Evolutionary conservation across 352 stramenopile genomes (phyloP).

Genomic region (Phytopythium sindhum): DNA sequence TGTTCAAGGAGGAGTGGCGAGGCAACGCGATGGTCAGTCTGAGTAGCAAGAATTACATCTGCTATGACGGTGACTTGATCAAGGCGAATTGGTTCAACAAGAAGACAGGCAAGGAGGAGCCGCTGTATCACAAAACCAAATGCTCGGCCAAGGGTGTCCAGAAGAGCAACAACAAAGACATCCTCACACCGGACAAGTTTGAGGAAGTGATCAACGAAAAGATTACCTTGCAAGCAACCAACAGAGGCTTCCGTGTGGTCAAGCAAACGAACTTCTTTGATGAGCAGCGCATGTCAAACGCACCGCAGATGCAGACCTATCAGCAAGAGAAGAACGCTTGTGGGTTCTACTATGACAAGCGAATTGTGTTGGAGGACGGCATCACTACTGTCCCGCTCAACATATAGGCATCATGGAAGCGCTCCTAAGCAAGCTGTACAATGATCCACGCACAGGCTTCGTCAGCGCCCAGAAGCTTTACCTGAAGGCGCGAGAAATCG

Average conservation of each 20-base stretch:
- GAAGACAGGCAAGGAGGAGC: no score
- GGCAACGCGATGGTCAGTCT: neutral
- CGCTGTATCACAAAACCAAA: neutral
- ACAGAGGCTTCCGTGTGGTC: neutral
- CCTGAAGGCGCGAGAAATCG: no score
- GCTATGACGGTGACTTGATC: no score
- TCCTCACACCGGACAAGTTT: no score
- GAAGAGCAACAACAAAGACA: neutral
- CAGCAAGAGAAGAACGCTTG: conserved; percentile 4
- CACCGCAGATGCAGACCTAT: no score
- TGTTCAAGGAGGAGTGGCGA: neutral
- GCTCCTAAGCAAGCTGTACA: conserved; percentile 7
- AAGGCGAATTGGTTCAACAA: no score
- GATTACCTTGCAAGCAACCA: neutral
- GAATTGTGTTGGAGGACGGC: conserved; percentile 13
- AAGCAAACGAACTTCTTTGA: neutral
- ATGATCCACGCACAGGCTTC: no score
- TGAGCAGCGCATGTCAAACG: no score
- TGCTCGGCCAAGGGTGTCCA: neutral
- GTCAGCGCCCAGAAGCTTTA: no score
- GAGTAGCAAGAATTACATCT: neutral
- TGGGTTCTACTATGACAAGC: conserved; percentile 8
- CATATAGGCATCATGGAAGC: conserved; percentile 6
- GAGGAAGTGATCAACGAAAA: no score
- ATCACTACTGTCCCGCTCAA: conserved; percentile 10